Conservation (phyloP, 495 filamentous ascomycete species). For the Cudoniella acicularis region DNA sequence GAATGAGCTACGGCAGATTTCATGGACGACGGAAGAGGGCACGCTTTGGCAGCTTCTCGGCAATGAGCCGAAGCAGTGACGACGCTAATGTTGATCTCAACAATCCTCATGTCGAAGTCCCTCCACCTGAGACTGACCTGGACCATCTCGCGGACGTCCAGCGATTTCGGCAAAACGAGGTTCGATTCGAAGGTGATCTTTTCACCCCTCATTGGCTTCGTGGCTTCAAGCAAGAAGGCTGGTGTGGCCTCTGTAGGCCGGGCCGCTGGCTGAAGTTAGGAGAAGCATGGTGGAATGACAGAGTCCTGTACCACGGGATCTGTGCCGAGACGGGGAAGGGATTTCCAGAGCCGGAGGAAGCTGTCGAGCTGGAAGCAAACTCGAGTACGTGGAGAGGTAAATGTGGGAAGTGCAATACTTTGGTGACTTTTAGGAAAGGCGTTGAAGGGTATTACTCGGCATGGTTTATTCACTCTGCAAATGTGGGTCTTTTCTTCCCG, state of each 20-base stretch:
- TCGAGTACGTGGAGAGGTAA: neutral
- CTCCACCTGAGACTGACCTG: neutral
- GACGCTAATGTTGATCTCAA: neutral
- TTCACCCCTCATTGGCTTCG: neutral
- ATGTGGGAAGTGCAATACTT: neutral
- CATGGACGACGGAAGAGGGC: neutral
- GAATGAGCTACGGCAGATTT: neutral
- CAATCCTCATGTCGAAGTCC: neutral
- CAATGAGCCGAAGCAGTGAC: neutral
- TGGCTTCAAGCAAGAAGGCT: neutral
- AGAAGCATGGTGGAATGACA: neutral
- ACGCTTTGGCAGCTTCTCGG: neutral
- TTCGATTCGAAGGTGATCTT: neutral
- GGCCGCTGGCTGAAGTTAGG: neutral
- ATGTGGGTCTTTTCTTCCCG: neutral
- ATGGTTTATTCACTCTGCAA: neutral
- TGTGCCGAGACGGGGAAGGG: neutral
- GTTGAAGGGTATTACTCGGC: neutral
- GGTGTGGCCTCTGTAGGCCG: neutral
- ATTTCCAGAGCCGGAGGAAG: neutral
- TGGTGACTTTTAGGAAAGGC: neutral
- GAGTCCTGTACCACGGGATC: neutral
- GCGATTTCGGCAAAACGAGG: neutral
- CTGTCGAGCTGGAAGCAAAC: neutral
- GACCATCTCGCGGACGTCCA: neutral